A percentile compares a stretch with the other conserved stretches of the same genome.
Evolutionary conservation across 2,329 filamentous ascomycete species (phyloP).

Genomic region (Rhinocladiella mackenziei): DNA sequence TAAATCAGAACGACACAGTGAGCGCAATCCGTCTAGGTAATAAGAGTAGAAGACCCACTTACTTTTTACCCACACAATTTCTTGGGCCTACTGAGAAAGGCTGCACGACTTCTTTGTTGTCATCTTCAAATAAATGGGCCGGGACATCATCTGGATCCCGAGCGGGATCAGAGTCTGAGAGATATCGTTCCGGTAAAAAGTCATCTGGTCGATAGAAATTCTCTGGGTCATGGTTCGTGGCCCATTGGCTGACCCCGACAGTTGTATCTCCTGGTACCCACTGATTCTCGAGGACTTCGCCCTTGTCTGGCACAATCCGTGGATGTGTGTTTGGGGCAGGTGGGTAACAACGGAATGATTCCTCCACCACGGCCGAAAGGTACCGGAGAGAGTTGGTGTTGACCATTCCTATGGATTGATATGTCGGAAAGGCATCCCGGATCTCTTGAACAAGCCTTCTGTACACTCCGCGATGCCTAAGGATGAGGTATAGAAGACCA

Average conservation of each 20-base stretch:
- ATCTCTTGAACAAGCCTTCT: constrained; percentile 30
- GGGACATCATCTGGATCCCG: background rate
- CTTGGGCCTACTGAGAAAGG: constrained; percentile 29
- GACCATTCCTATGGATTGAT: too few species aligned
- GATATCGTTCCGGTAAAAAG: constrained; percentile 11
- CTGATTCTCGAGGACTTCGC: background rate
- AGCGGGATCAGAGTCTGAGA: background rate
- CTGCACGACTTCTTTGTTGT: constrained; percentile 6
- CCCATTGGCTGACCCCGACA: constrained; percentile 1
- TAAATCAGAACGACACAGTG: constrained; percentile 19
- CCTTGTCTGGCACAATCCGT: constrained; percentile 9
- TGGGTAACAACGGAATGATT: constrained; percentile 46
- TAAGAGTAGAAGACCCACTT: constrained; percentile 2
- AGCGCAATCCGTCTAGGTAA: background rate
- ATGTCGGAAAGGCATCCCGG: too few species aligned
- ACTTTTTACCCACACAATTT: constrained; percentile 33
- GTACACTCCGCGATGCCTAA: constrained; percentile 27
- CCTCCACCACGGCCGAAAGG: constrained; percentile 45
- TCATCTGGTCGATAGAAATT: constrained; percentile 5
- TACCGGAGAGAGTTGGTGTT: constrained; percentile 39
- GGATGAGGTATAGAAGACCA: constrained; percentile 29
- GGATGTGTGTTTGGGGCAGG: constrained; percentile 34
- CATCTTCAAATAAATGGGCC: background rate
- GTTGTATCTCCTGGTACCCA: constrained; percentile 1
- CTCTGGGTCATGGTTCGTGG: background rate